Percentiles rank a stretch among this genome's conserved stretches.
These are phyloP conservation scores for Euphorbia peplus DNA, from an alignment of 345 rosid genomes.

Conservation along the genomic window DNA sequence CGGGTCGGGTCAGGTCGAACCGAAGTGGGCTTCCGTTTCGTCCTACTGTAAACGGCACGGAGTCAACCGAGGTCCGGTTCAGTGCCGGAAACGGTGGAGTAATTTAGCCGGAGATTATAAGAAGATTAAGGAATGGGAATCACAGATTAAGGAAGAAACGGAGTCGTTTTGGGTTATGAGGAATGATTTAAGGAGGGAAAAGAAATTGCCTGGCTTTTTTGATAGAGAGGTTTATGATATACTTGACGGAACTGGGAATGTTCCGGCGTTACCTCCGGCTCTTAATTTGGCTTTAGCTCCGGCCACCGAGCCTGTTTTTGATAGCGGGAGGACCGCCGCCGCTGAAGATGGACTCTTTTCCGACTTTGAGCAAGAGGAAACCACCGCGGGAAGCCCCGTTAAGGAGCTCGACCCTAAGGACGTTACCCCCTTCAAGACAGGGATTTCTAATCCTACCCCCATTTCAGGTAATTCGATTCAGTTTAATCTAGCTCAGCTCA, in stretches of 20 bases:
- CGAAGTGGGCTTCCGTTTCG: slow-evolving; percentile 94
- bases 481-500: not conserved
- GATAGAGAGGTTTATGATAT: slow-evolving; percentile 92
- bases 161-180: slow-evolving; percentile 98
- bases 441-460: slow-evolving; percentile 40
- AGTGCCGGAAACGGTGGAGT: slow-evolving; percentile 99
- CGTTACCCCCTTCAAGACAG: not conserved
- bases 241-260: slow-evolving; percentile 51
- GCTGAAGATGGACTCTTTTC: slow-evolving; percentile 72
- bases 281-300: slow-evolving; percentile 47
- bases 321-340: slow-evolving; percentile 64
- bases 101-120: slow-evolving; percentile 93
- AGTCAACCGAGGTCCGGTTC: slow-evolving; percentile 92
- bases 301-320: slow-evolving; percentile 16
- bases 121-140: slow-evolving; percentile 97
- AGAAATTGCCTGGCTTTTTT: slow-evolving; percentile 88
- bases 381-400: slow-evolving; percentile 36
- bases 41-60: slow-evolving; percentile 87
- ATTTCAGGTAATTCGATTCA: slow-evolving; percentile 39
- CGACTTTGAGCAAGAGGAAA: slow-evolving; percentile 64
- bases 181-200: slow-evolving; percentile 78
- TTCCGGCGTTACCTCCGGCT: slow-evolving; percentile 17
- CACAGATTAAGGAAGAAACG: slow-evolving; percentile 53
- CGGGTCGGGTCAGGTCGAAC: slow-evolving; percentile 71
- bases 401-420: slow-evolving; percentile 32